Evolutionary conservation across 2,329 filamentous ascomycete genomes (phyloP), one percentile per base, ranked within the genome.

Genomic region (Ascocoryne sarcoides): DNA sequence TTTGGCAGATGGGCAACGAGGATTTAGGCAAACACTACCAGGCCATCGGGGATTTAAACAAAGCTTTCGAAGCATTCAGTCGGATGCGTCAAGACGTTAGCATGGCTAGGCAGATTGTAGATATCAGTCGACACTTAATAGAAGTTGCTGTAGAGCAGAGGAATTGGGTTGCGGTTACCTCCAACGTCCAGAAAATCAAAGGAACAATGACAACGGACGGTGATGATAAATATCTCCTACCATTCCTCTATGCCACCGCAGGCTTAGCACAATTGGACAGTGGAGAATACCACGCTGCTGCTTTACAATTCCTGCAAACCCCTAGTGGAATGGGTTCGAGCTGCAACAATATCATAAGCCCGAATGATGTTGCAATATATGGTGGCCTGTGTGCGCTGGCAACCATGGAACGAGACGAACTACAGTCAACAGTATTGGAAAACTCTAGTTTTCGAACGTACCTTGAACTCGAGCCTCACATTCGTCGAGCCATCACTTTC

Each of bases 51-150:
- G 81, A 89, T 42, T 73, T 90, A 7, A 62, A 66, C 26, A 73
- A 73, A 10, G 86, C 92, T 0, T 74, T 76, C 35, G 89, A 93
- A 49, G 76, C 85, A 2, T 96, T 85, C 60, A 69, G 73, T 48
- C 81, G 83, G 50, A 95, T 96, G 88, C 79, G 92, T 47, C 85
- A 93, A 42, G 90, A 90, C 57, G 87, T 89, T 51, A 92, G 82
- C 42, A 85, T 84, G 0, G 73, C 80, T 2, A 83, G 83, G 48
- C 90, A 98, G 52, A 79, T 95, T 31, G 70, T 84, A 34, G 86
- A 92, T 40, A 85, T 94, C 62, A 77, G 79, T 14, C 79, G 85
- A 57, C 84, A 88, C 46, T 71, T 93, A 20, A 79, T 90, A 47
- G 78, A 78, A 49, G 77, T 92, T 28, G 72, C 79, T 38, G 68